These are phyloP conservation scores for Powellomyces hirtus DNA, from an alignment of 192 early-diverging fungal genomes.

Conservation along the genomic window DNA sequence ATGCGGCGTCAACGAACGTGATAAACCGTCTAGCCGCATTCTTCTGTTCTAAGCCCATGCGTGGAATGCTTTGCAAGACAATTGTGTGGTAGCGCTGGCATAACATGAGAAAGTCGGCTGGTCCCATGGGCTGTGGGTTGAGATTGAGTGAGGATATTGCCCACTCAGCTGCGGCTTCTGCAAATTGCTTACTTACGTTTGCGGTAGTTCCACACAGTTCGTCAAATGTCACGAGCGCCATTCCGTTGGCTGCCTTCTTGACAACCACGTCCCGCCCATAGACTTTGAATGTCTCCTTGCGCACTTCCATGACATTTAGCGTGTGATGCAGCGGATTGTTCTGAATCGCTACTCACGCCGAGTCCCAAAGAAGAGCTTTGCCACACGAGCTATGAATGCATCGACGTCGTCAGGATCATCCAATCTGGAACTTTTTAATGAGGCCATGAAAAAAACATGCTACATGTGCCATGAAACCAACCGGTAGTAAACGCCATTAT, in stretches of 20 bases:
- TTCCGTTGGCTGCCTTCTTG: slow-evolving; percentile 60
- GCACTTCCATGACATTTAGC: background rate
- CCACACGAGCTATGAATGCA: slow-evolving; percentile 3
- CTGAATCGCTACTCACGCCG: slow-evolving; percentile 1
- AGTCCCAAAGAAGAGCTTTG: background rate
- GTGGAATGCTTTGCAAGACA: slow-evolving; percentile 64
- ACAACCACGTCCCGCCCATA: slow-evolving; percentile 67
- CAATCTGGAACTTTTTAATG: no score
- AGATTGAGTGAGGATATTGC: no score
- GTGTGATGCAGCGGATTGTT: background rate
- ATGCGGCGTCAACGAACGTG: slow-evolving; percentile 88
- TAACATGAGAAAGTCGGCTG: slow-evolving; percentile 88
- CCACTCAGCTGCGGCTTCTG: no score
- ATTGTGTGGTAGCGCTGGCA: slow-evolving; percentile 70
- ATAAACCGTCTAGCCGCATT: slow-evolving; percentile 92
- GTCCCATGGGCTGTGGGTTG: slow-evolving; percentile 33
- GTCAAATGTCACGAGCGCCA: slow-evolving; percentile 71
- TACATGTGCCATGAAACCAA: no score
- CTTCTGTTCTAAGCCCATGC: slow-evolving; percentile 61
- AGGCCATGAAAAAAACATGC: no score
- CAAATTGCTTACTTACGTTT: no score
- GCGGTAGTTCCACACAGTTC: slow-evolving; percentile 62
- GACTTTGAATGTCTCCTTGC: slow-evolving; percentile 51
- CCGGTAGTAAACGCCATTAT: background rate
- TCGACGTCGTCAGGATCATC: background rate